Evolutionary conservation across 1,284 basidiomycete species (phyloP).

Genomic region (Papiliotrema nemorosa): DNA sequence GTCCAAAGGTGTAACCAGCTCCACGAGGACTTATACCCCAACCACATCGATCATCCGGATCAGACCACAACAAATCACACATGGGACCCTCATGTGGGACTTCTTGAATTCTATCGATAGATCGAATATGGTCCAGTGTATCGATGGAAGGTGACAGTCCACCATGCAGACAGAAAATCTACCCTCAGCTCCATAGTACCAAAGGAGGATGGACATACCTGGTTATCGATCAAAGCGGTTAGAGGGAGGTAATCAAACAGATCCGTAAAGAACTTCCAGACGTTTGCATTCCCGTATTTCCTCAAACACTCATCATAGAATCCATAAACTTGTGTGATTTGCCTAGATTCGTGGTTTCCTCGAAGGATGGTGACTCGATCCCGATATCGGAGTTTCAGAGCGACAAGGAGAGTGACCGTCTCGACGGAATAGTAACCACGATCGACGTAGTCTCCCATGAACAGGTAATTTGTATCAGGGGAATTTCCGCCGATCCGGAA

Average conservation of each 20-base stretch:
- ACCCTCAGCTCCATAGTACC: constrained; percentile 6
- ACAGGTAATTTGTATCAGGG: constrained; percentile 99
- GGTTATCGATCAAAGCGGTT: constrained; percentile 96
- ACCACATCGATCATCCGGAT: constrained; percentile 97
- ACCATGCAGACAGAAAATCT: constrained; percentile 99
- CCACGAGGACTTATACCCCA: constrained; percentile 99
- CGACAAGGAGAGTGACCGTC: constrained; percentile 96
- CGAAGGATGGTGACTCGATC: constrained; percentile 97
- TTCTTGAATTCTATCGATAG: constrained; percentile 97
- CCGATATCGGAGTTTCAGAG: constrained; percentile 95
- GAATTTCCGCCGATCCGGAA: constrained; percentile 99
- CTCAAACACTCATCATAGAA: constrained; percentile 99
- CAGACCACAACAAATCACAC: constrained; percentile 99
- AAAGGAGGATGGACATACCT: constrained; percentile 60
- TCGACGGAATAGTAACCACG: constrained; percentile 99
- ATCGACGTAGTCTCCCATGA: constrained; percentile 99
- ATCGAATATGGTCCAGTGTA: constrained; percentile 97
- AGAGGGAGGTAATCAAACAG: constrained; percentile 97
- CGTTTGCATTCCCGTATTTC: constrained; percentile 99
- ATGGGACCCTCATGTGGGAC: constrained; percentile 99
- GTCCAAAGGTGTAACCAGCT: constrained; percentile 98
- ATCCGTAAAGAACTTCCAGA: constrained; percentile 99
- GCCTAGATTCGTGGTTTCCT: constrained; percentile 97
- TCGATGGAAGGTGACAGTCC: constrained; percentile 98
- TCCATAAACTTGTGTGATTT: constrained; percentile 99